phyloP scores from a whole-genome alignment of 176 grass and related monocot species.

The Chrysopogon serrulatus region DNA sequence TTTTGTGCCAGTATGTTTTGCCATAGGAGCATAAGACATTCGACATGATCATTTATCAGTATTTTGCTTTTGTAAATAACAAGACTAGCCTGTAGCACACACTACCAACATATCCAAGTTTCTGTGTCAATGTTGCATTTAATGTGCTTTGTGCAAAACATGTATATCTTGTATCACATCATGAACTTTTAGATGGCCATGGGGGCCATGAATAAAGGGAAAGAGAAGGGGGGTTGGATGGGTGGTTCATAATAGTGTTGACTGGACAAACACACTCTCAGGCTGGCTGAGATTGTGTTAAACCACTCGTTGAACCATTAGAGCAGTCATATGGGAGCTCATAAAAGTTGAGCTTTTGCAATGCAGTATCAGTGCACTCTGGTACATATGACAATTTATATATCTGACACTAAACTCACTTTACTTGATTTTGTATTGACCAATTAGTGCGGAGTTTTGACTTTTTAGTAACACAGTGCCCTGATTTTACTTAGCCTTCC shows the following conservation, averaged over 20 bases:
- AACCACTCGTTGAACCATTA: not conserved
- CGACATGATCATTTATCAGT: not conserved
- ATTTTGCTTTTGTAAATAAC: not conserved
- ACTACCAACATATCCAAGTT: not conserved
- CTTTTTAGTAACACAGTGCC: not conserved
- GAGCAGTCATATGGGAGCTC: not conserved
- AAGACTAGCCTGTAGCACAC: not conserved
- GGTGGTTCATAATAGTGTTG: not conserved
- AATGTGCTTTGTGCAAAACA: not conserved
- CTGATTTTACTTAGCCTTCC: not conserved
- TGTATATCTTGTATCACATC: not conserved
- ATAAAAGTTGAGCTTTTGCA: not conserved
- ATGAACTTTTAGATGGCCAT: not conserved
- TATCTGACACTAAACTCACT: not conserved
- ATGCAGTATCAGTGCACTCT: not conserved
- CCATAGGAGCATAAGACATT: not conserved
- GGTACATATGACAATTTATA: not conserved
- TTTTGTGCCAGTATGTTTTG: not conserved
- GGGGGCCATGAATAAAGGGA: not conserved
- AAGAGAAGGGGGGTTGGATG: not conserved
- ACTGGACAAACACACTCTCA: not conserved
- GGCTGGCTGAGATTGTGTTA: not conserved
- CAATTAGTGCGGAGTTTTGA: not conserved
- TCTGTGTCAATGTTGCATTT: not conserved
- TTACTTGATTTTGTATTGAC: not conserved